A percentile compares a stretch with the other conserved stretches of the same genome.
These are phyloP conservation scores for Haplosporangium sp. DNA, from an alignment of 371 early-diverging fungal genomes.

Conservation along the genomic window DNA sequence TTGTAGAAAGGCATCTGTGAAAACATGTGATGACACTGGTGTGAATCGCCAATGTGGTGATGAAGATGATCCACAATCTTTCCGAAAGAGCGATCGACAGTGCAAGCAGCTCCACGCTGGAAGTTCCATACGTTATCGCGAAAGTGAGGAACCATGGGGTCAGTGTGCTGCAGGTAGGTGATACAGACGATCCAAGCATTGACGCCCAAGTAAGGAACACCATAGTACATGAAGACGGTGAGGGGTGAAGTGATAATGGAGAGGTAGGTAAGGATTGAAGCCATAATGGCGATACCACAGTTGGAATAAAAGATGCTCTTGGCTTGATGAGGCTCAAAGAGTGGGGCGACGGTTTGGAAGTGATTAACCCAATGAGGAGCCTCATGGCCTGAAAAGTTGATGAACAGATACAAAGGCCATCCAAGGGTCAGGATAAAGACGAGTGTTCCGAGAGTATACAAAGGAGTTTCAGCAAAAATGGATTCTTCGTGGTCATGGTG, in stretches of 20 bases:
- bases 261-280: constrained; percentile 64
- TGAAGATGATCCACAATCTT: constrained; percentile 78
- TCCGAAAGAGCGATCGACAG: constrained; percentile 88
- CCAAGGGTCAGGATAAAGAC: constrained; percentile 76
- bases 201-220: constrained; percentile 83
- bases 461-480: constrained; percentile 73
- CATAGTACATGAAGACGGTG: constrained; percentile 80
- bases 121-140: constrained; percentile 82
- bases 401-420: constrained; percentile 86
- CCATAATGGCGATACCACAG: constrained; percentile 70
- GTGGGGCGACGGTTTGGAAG: constrained; percentile 77
- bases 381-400: constrained; percentile 78
- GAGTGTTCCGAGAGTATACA: constrained; percentile 66
- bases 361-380: constrained; percentile 82
- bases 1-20: constrained; percentile 93
- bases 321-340: constrained; percentile 78
- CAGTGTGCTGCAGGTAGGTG: constrained; percentile 91
- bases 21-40: constrained; percentile 91
- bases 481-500: constrained; percentile 62
- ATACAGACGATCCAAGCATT: constrained; percentile 90
- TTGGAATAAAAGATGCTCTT: constrained; percentile 74
- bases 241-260: constrained; percentile 62
- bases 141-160: constrained; percentile 84
- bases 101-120: constrained; percentile 83
- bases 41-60: constrained; percentile 87